A percentile compares a stretch with the other conserved stretches of the same genome.
phyloP scores from a whole-genome alignment of 2,329 filamentous ascomycete genomes.

The Plenodomus tracheiphilus region DNA sequence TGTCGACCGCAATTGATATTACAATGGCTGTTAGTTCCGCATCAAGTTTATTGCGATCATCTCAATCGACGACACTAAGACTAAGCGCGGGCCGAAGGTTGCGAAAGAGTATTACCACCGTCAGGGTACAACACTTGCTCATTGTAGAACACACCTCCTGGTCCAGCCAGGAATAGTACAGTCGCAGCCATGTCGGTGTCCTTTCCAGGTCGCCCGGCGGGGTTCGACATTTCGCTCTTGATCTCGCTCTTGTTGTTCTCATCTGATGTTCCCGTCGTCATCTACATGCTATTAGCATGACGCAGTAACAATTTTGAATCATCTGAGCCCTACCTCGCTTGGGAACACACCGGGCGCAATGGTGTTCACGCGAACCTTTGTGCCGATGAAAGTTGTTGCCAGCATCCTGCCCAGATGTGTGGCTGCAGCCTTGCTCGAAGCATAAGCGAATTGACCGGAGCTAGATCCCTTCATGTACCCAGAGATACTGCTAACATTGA shows the following conservation, averaged over 20 bases:
- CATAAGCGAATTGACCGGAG: conserved; percentile 58
- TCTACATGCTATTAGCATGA: conserved; percentile 34
- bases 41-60: no score
- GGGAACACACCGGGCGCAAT: conserved; percentile 50
- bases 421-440: conserved; percentile 52
- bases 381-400: conserved; percentile 49
- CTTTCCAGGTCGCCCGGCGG: conserved; percentile 39
- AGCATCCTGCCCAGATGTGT: conserved; percentile 53
- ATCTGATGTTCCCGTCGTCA: conserved; percentile 52
- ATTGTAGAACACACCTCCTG: conserved; percentile 57
- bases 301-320: neutral
- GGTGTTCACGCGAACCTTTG: conserved; percentile 46
- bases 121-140: conserved; percentile 58
- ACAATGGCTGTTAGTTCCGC: no score
- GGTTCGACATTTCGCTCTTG: conserved; percentile 48
- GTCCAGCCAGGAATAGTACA: conserved; percentile 56
- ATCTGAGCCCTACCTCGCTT: conserved; percentile 29
- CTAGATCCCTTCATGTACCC: conserved; percentile 55
- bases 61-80: conserved; percentile 12
- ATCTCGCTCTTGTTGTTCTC: conserved; percentile 54
- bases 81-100: conserved; percentile 30
- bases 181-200: conserved; percentile 49
- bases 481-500: conserved; percentile 59
- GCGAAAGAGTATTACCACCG: conserved; percentile 37
- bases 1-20: no score